Conservation (phyloP, 2,329 filamentous ascomycete genomes). For the Cladophialophora exuberans region DNA sequence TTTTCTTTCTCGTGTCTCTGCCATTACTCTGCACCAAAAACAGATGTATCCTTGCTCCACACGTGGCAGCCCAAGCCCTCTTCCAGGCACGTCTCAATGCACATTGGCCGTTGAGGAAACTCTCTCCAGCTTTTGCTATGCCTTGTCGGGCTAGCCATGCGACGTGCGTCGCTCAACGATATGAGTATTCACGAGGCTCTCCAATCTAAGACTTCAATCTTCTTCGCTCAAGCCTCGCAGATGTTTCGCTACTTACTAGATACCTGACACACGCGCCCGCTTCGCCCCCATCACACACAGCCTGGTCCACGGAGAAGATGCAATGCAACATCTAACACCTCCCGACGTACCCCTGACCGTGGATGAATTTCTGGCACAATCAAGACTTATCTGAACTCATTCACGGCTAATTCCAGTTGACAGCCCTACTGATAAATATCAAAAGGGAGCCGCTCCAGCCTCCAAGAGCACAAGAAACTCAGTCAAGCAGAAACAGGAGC, state of each 20-base stretch:
- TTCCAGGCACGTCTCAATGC: slow-evolving; percentile 2
- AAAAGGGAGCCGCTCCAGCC: slow-evolving; percentile 1
- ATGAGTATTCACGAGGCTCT: slow-evolving; percentile 19
- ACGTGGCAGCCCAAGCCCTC: slow-evolving; percentile 7
- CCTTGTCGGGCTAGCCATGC: slow-evolving; percentile 23
- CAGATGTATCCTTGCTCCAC: slow-evolving; percentile 5
- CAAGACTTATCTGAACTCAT: slow-evolving; percentile 8
- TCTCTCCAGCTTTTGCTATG: slow-evolving; percentile 16
- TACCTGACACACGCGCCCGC: not conserved
- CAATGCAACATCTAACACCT: slow-evolving; percentile 12
- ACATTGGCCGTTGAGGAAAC: slow-evolving; percentile 3
- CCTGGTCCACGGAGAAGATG: slow-evolving; percentile 13
- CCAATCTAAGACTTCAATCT: slow-evolving; percentile 13
- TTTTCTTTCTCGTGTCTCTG: not conserved
- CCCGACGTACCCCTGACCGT: slow-evolving; percentile 8
- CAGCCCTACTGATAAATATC: slow-evolving; percentile 10
- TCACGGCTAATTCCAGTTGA: slow-evolving; percentile 9
- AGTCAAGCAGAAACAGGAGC: not conserved
- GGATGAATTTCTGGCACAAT: slow-evolving; percentile 7
- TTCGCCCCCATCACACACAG: slow-evolving; percentile 10
- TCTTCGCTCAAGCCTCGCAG: slow-evolving; percentile 7
- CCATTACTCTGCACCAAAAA: not conserved
- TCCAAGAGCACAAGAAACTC: too few relatives aligned
- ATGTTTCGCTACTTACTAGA: slow-evolving; percentile 6
- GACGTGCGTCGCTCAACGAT: slow-evolving; percentile 12